Evolutionary conservation across 2,329 filamentous ascomycete species (phyloP).

Genomic region (Lizonia empirigonia): DNA sequence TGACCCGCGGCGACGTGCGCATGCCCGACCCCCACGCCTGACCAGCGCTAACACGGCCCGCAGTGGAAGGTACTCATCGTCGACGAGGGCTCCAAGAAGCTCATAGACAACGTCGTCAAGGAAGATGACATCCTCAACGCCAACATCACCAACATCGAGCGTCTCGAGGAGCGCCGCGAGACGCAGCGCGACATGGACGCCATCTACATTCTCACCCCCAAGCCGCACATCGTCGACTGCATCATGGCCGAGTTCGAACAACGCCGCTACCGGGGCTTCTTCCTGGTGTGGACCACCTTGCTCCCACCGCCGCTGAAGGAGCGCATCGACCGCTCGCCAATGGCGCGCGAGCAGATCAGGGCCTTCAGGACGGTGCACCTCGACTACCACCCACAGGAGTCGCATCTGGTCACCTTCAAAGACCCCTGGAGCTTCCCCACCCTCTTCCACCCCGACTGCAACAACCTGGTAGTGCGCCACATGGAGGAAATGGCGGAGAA

Average conservation of each 20-base stretch:
- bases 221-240: slow-evolving; percentile 89
- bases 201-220: slow-evolving; percentile 86
- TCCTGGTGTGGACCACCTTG: slow-evolving; percentile 84
- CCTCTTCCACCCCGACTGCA: slow-evolving; percentile 89
- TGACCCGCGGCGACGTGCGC: slow-evolving; percentile 80
- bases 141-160: slow-evolving; percentile 96
- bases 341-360: slow-evolving; percentile 75
- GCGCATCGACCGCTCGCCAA: slow-evolving; percentile 73
- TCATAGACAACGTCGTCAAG: slow-evolving; percentile 88
- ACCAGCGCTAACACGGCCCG: slow-evolving; percentile 31
- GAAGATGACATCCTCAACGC: slow-evolving; percentile 97
- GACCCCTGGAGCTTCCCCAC: slow-evolving; percentile 96
- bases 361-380: slow-evolving; percentile 82
- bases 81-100: slow-evolving; percentile 80
- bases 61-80: slow-evolving; percentile 98
- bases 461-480: slow-evolving; percentile 79
- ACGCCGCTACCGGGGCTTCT: slow-evolving; percentile 77
- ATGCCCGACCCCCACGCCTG: slow-evolving; percentile 13
- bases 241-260: slow-evolving; percentile 90
- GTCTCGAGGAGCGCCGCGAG: slow-evolving; percentile 84
- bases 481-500: slow-evolving; percentile 87
- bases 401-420: slow-evolving; percentile 85
- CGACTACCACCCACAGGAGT: slow-evolving; percentile 89
- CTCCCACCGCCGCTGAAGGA: slow-evolving; percentile 72
- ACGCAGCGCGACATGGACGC: slow-evolving; percentile 90